These are phyloP conservation scores for Hymenoscyphus infarciens DNA, from an alignment of 2,329 filamentous ascomycete species.

Conservation along the genomic window DNA sequence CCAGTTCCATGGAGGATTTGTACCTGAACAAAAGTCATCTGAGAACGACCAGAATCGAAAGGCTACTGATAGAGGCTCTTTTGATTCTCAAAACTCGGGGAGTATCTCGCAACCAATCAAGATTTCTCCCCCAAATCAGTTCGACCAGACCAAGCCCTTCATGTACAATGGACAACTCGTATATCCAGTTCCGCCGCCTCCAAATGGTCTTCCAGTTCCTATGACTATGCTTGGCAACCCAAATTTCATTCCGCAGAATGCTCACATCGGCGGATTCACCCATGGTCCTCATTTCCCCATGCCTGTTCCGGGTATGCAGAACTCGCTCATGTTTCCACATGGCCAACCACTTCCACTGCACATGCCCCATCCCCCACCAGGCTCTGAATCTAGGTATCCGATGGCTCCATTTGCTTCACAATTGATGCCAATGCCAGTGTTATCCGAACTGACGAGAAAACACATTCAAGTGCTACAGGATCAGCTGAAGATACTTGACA, in stretches of 20 bases:
- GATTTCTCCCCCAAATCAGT: conserved; percentile 35
- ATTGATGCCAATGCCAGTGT: conserved; percentile 14
- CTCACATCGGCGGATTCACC: conserved; percentile 16
- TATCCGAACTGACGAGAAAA: conserved; percentile 22
- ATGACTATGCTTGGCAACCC: conserved; percentile 31
- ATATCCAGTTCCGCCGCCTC: conserved; percentile 31
- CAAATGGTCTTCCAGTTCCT: conserved; percentile 25
- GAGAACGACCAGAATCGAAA: conserved; percentile 9
- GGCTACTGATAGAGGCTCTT: conserved; percentile 7
- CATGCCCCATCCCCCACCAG: conserved; percentile 13
- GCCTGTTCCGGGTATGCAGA: conserved; percentile 16
- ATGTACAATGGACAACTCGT: conserved; percentile 34
- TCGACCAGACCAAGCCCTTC: conserved; percentile 36
- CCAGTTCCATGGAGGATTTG: conserved; percentile 5
- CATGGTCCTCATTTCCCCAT: conserved; percentile 19
- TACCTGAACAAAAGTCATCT: conserved; percentile 5
- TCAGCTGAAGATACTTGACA: conserved; percentile 54
- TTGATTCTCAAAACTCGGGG: conserved; percentile 5
- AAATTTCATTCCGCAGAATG: conserved; percentile 19
- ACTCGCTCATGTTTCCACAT: conserved; percentile 20
- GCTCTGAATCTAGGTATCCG: conserved; percentile 13
- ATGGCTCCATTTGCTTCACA: conserved; percentile 16
- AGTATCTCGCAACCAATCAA: conserved; percentile 27
- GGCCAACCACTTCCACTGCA: conserved; percentile 24
- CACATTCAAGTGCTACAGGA: conserved; percentile 40